phyloP scores from a whole-genome alignment of 2,329 filamentous ascomycete species.

The Lachnellula hyalina region DNA sequence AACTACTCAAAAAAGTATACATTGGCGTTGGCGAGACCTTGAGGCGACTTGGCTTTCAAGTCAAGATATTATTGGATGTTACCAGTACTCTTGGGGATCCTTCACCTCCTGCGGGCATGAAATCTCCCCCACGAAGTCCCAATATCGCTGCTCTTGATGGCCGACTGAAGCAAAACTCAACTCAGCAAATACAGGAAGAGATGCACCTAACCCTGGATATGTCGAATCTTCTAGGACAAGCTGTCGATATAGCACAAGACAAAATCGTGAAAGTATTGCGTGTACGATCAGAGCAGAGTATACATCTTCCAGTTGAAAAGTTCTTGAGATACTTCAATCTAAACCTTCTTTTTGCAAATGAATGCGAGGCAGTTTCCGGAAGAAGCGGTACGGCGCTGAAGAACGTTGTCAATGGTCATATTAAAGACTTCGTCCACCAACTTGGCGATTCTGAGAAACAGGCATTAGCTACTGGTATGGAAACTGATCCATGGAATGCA shows the following conservation, averaged over 20 bases:
- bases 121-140: conserved; percentile 30
- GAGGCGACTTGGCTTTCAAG: conserved; percentile 78
- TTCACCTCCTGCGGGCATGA: conserved; percentile 17
- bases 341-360: conserved; percentile 77
- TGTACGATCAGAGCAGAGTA: conserved; percentile 69
- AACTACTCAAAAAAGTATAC: conserved; percentile 76
- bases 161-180: conserved; percentile 16
- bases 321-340: conserved; percentile 80
- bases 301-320: conserved; percentile 58
- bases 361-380: conserved; percentile 80
- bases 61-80: conserved; percentile 91
- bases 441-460: conserved; percentile 70
- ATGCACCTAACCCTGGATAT: conserved; percentile 73
- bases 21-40: conserved; percentile 83
- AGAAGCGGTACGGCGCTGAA: conserved; percentile 71
- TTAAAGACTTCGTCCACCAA: conserved; percentile 70
- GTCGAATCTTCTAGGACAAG: conserved; percentile 70
- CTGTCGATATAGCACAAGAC: conserved; percentile 75
- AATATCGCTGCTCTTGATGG: conserved; percentile 26
- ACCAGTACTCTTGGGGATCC: conserved; percentile 56
- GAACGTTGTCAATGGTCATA: conserved; percentile 74
- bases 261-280: conserved; percentile 70
- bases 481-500: conserved; percentile 73
- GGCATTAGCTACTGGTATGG: conserved; percentile 69
- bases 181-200: conserved; percentile 57